Base-by-base conservation (phyloP, 2,329 filamentous ascomycete species). In the Lecanosticta acicola region DNA sequence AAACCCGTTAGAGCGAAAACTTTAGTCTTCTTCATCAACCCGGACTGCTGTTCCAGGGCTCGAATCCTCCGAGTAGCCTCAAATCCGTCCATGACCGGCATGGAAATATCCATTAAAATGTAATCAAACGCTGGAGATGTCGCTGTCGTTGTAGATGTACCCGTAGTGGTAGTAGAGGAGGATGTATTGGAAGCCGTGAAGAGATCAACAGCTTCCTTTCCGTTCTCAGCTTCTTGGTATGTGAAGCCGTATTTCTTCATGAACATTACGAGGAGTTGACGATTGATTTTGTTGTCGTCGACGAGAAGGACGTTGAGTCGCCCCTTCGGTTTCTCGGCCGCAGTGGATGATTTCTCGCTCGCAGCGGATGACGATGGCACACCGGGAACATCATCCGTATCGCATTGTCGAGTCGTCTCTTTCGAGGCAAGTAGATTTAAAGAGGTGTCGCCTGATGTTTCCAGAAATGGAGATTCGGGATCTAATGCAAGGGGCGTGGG, bases 21-120 rank as follows among this genome's bases (percentile, higher is more conserved):
- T 2, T 45, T 48, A 18, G 48, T 41, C 18, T 40, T 45, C 34
- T 42, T 47, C 35, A 47, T 47, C 11, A 51, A 7, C 1, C 49
- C 49, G 26, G 45, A 14, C 20, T 55, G 45, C 18, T 45, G 44
- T 32, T 66, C 64, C 32, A 58, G 51, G 3, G 51, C 49, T 4
- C 64, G 55, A 8, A 66, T 65, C 18, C 53, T 46, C 13, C 49
- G 38, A 14, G 62, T 63, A 2, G 61, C 54, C 18, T 57, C 55
- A 40, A 60, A 57, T 4, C 64, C 63, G 33, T 66, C 63, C 59
- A 66, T 64, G 21, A 64, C 50, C 2, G 64, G 64, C 64, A 66
- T 66, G n/a, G 46, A 51, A 14, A 66, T 60, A 34, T 66, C 74
- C 72, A 77, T 77, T 13, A 77, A 67, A 1, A 77, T 68, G 35